phyloP scores from a whole-genome alignment of 768 basidiomycete species.

The Mycena galopus region DNA sequence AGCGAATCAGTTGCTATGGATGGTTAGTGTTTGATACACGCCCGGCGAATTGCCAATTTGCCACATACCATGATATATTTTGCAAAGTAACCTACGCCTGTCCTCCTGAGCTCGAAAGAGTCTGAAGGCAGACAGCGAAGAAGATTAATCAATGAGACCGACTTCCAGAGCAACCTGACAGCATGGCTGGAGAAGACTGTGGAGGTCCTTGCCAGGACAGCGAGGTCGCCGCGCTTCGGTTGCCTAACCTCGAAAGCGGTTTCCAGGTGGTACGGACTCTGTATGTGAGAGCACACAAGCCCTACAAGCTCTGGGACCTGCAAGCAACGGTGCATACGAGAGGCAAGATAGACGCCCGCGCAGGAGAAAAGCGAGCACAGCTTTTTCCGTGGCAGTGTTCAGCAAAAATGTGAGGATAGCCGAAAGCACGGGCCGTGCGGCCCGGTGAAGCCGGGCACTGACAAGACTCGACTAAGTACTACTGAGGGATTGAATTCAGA shows the following conservation, averaged over 20 bases:
- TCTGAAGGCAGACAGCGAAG: constrained; percentile 2
- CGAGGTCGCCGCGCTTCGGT: neutral
- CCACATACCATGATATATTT: neutral
- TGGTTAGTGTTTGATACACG: neutral
- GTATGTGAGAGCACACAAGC: neutral
- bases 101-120: neutral
- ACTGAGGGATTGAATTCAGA: too few relatives aligned
- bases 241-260: neutral
- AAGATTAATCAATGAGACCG: neutral
- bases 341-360: too few relatives aligned
- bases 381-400: too few relatives aligned
- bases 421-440: too few relatives aligned
- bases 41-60: neutral
- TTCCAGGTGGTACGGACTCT: neutral
- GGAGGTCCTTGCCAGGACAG: too few relatives aligned
- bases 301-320: neutral
- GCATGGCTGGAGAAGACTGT: neutral
- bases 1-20: neutral
- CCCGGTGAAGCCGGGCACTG: too few relatives aligned
- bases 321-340: constrained; percentile 14
- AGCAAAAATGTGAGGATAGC: too few relatives aligned
- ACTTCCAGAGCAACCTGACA: neutral
- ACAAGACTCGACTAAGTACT: too few relatives aligned
- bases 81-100: neutral
- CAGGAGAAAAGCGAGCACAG: too few relatives aligned